These are phyloP conservation scores for Davidsoniella australis DNA, from an alignment of 2,329 filamentous ascomycete species.

Conservation along the genomic window DNA sequence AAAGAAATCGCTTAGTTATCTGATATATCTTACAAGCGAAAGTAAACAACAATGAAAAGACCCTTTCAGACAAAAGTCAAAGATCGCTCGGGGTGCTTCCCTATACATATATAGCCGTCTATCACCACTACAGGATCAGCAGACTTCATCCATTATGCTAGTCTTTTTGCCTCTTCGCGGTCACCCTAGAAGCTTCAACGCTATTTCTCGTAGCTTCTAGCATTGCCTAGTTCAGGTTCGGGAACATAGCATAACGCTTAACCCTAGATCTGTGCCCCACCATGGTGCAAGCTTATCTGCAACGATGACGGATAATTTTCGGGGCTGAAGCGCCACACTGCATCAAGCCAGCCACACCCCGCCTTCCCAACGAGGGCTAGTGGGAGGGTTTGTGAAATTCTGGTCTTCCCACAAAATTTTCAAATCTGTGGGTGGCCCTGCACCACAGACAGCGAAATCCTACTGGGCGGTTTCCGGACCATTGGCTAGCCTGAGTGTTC, in stretches of 20 bases:
- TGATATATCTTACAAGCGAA: not conserved
- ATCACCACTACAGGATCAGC: not conserved
- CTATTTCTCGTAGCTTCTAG: slow-evolving; percentile 26
- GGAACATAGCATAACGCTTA: slow-evolving; percentile 8
- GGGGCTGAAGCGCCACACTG: not conserved
- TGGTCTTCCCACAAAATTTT: slow-evolving; percentile 24
- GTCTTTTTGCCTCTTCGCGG: slow-evolving; percentile 8
- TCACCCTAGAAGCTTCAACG: slow-evolving; percentile 14
- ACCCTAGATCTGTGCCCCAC: not conserved
- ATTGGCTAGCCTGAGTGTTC: slow-evolving; percentile 9
- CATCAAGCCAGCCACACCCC: slow-evolving; percentile 1
- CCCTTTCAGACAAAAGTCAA: too few species aligned
- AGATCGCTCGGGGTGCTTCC: not conserved
- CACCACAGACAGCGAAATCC: slow-evolving; percentile 13
- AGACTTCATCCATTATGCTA: not conserved
- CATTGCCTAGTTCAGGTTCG: slow-evolving; percentile 2
- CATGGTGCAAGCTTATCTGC: slow-evolving; percentile 3
- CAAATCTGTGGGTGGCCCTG: slow-evolving; percentile 14
- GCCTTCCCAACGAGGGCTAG: slow-evolving; percentile 19
- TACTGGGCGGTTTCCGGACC: slow-evolving; percentile 1
- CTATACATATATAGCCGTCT: not conserved
- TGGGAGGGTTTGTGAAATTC: slow-evolving; percentile 23
- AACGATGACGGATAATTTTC: not conserved
- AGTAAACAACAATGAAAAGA: too few species aligned
- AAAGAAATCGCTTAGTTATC: not conserved